Evolutionary conservation across 2,329 filamentous ascomycete species (phyloP), one percentile per base, ranked within the genome.

Genomic region (Aspergillus sp.): DNA sequence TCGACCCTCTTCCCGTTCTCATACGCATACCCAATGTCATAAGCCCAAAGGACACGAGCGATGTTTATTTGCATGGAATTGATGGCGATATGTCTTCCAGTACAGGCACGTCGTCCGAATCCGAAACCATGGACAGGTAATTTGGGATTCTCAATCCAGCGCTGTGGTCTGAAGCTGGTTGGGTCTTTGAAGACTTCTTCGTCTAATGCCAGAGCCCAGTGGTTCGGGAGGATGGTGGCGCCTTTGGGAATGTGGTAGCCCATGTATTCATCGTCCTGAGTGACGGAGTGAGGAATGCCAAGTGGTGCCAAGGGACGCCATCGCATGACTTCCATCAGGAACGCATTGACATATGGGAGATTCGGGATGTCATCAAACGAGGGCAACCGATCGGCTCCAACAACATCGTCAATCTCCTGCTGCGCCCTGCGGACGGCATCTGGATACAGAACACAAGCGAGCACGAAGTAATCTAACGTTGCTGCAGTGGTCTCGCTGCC

Each of bases 51-150:
- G 72, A 82, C 77, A 27, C 78, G 65, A 0, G 76, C 74, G 49
- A 82, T 77, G n/a, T 78, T 79, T 50, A 81, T 76, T 56, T 80
- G 55, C 63, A 74, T 45, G 60, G 62, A 63, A 23, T 64, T 62
- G 1, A 48, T 51, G 2, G 64, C 66, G 35, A 71, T 58, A 49
- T 59, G 48, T 5, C 60, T 47, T 0, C 66, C 67, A 0, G 64
- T 72, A 7, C 70, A 71, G 1, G 80, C 72, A 7, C 80, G 67
- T 6, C 78, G 66, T 0, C 79, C 79, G 56, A 80, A 81, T 0
- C 75, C 80, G 51, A 82, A 78, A 44, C 79, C 76, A 7, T 72
- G 76, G 19, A 46, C 4, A 2, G 43, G 30, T n/a, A 43, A 15
- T 20, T 33, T 33, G 7, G 71, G 19, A 65, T 48, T 33, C 15